A percentile compares a stretch with the other conserved stretches of the same genome.
Conservation (phyloP, 2,329 filamentous ascomycete species). For the Mariannaea sp. region DNA sequence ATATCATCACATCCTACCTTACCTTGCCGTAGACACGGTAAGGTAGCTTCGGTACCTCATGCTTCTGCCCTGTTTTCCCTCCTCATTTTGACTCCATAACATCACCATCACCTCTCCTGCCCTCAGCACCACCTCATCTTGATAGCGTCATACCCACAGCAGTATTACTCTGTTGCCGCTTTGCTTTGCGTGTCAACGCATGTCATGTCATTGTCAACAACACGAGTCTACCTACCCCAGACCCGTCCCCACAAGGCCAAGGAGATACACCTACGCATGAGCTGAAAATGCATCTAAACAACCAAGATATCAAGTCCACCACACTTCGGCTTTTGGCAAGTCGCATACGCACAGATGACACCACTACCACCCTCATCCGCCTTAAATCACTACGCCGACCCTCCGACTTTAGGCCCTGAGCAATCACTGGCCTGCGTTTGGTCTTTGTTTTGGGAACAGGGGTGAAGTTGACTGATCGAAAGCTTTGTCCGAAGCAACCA, state of each 20-base stretch:
- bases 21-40: background rate
- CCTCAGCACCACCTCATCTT: background rate
- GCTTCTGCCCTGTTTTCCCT: background rate
- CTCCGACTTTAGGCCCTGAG: conserved; percentile 18
- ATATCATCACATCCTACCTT: conserved; percentile 7
- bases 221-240: background rate
- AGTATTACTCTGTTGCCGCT: conserved; percentile 3
- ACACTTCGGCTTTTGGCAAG: conserved; percentile 27
- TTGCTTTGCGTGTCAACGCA: conserved; percentile 3
- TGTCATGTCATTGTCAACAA: background rate
- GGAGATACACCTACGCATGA: background rate
- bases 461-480: conserved; percentile 15
- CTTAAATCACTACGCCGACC: conserved; percentile 7
- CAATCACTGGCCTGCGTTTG: conserved; percentile 3
- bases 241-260: background rate
- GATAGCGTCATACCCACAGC: conserved; percentile 3
- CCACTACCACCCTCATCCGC: conserved; percentile 24
- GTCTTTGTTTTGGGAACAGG: conserved; percentile 1
- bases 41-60: too few species aligned
- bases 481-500: too few species aligned
- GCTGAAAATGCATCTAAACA: conserved; percentile 13
- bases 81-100: background rate
- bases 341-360: conserved; percentile 33
- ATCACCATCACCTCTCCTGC: background rate
- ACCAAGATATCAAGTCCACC: conserved; percentile 16